Conservation (phyloP, 2,329 filamentous ascomycete species). For the Arthrobotrys sphaeroides region DNA sequence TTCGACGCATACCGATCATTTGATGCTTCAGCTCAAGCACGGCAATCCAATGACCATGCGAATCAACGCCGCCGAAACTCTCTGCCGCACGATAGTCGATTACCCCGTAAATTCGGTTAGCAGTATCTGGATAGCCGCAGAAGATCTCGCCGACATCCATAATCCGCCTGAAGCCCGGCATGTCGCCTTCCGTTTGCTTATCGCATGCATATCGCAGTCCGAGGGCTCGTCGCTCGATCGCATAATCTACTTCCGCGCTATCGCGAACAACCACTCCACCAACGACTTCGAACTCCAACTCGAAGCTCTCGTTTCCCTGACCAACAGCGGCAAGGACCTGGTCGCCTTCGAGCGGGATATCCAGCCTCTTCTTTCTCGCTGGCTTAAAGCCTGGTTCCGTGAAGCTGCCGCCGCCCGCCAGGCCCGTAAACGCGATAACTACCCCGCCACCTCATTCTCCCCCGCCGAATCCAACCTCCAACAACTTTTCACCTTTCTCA, state of each 20-base stretch:
- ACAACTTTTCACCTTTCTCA: conserved; percentile 72
- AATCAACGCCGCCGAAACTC: conserved; percentile 56
- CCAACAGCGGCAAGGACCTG: conserved; percentile 70
- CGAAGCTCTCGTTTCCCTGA: conserved; percentile 71
- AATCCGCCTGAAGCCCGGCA: conserved; percentile 68
- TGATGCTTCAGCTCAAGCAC: conserved; percentile 55
- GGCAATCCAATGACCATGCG: conserved; percentile 56
- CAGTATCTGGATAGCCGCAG: conserved; percentile 73
- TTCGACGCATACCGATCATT: conserved; percentile 53
- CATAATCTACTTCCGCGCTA: conserved; percentile 72
- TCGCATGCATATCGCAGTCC: conserved; percentile 72
- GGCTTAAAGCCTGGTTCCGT: conserved; percentile 69
- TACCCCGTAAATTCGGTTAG: conserved; percentile 61
- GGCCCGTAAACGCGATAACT: conserved; percentile 61
- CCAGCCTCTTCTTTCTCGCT: conserved; percentile 70
- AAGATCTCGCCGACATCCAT: conserved; percentile 70
- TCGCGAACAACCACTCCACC: conserved; percentile 68
- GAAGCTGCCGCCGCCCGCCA: conserved; percentile 67
- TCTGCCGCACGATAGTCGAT: conserved; percentile 56
- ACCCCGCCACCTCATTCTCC: conserved; percentile 58
- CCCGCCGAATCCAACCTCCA: conserved; percentile 71
- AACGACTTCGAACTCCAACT: conserved; percentile 75
- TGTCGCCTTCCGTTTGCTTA: conserved; percentile 73
- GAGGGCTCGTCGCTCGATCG: conserved; percentile 74
- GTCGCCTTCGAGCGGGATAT: conserved; percentile 75